phyloP scores from a whole-genome alignment of 768 basidiomycete species.

The Kwoniella sp. region DNA sequence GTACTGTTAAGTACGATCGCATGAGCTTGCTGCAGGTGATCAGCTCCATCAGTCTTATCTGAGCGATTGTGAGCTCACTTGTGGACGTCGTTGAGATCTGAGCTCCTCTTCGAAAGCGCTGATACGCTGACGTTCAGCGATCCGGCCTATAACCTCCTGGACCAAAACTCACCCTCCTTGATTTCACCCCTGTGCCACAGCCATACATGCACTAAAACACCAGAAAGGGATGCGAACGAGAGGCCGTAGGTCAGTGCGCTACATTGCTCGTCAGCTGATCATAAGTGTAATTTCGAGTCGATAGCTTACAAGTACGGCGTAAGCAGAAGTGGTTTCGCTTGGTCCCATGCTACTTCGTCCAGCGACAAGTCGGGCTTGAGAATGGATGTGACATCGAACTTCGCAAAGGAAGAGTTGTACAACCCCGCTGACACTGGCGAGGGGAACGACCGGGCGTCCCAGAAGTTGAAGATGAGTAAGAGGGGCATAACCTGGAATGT shows the following conservation, averaged over 20 bases:
- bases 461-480: slow-evolving; percentile 44
- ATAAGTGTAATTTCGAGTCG: neutral
- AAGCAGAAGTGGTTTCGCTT: slow-evolving; percentile 41
- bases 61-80: slow-evolving; percentile 25
- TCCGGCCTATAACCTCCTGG: too few species aligned
- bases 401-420: slow-evolving; percentile 44
- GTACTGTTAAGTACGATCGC: slow-evolving; percentile 42
- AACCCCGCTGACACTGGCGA: slow-evolving; percentile 44
- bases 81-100: slow-evolving; percentile 41
- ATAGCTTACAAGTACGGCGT: slow-evolving; percentile 50
- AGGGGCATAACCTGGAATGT: slow-evolving; percentile 35
- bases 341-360: slow-evolving; percentile 47
- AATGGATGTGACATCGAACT: slow-evolving; percentile 49
- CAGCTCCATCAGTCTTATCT: neutral
- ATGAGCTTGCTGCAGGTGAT: slow-evolving; percentile 39
- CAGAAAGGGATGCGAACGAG: slow-evolving; percentile 48
- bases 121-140: too few species aligned
- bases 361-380: slow-evolving; percentile 48
- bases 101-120: slow-evolving; percentile 34
- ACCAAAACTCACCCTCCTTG: slow-evolving; percentile 28
- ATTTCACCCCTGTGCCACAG: slow-evolving; percentile 49
- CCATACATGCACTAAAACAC: slow-evolving; percentile 48
- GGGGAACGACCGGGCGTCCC: slow-evolving; percentile 46
- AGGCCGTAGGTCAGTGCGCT: slow-evolving; percentile 48
- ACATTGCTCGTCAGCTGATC: too few species aligned